Conservation (phyloP, 2,329 filamentous ascomycete genomes). For the Talaromyces sp. region DNA sequence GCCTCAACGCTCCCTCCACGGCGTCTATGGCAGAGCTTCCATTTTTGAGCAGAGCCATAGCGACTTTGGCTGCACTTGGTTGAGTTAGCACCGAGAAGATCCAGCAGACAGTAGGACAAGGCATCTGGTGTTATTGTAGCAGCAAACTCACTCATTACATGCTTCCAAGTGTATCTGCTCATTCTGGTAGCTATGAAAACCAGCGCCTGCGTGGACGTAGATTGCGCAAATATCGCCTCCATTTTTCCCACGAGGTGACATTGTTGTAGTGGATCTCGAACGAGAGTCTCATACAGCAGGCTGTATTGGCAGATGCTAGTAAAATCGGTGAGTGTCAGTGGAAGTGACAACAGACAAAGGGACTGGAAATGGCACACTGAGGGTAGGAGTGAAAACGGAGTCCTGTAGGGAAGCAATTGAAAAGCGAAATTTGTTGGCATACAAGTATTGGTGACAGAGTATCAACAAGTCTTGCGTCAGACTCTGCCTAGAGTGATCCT, state of each 20-base stretch:
- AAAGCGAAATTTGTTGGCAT: background rate
- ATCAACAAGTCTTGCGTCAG: background rate
- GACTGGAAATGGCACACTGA: background rate
- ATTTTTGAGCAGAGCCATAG: conserved; percentile 72
- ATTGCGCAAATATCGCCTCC: conserved; percentile 62
- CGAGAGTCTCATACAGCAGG: background rate
- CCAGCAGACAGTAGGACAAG: background rate
- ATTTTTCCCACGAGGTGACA: conserved; percentile 29
- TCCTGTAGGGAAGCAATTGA: background rate
- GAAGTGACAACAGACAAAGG: background rate
- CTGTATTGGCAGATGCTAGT: background rate
- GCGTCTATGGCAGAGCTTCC: conserved; percentile 81
- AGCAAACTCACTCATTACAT: conserved; percentile 71
- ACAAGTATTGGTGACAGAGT: background rate
- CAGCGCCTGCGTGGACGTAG: conserved; percentile 92
- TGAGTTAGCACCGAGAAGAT: conserved; percentile 7
- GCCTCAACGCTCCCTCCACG: conserved; percentile 79
- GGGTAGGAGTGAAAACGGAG: background rate
- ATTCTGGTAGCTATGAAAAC: conserved; percentile 85
- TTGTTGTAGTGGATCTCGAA: background rate
- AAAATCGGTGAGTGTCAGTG: background rate
- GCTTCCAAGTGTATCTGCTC: conserved; percentile 78
- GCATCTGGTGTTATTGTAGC: background rate
- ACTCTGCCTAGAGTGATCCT: background rate
- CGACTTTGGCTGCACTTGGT: conserved; percentile 70